Conservation (phyloP, 495 filamentous ascomycete genomes). For the Collariella sp. region DNA sequence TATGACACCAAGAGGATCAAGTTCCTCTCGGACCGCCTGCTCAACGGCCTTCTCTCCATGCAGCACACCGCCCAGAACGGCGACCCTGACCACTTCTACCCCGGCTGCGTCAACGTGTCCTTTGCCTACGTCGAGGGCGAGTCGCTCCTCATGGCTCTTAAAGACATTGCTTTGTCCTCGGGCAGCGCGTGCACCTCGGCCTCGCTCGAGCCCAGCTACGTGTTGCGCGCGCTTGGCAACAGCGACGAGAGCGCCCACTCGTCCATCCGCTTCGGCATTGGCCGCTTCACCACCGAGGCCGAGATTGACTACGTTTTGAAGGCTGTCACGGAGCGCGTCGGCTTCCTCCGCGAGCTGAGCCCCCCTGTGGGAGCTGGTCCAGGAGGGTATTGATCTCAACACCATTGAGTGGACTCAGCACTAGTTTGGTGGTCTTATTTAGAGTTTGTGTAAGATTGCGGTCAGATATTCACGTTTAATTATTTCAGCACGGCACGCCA, state of each 20-base stretch:
- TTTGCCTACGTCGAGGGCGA: slow-evolving; percentile 98
- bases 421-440: slow-evolving; percentile 27
- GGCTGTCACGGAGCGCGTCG: slow-evolving; percentile 81
- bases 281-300: slow-evolving; percentile 85
- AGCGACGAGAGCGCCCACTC: slow-evolving; percentile 97
- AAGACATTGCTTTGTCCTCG: slow-evolving; percentile 95
- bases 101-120: slow-evolving; percentile 95
- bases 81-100: slow-evolving; percentile 73
- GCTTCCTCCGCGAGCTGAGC: slow-evolving; percentile 88
- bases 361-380: slow-evolving; percentile 97
- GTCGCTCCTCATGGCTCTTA: slow-evolving; percentile 94
- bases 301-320: slow-evolving; percentile 98
- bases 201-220: slow-evolving; percentile 92
- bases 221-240: slow-evolving; percentile 84
- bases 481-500: background rate
- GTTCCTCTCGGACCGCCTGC: slow-evolving; percentile 70
- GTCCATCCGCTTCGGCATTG: slow-evolving; percentile 95
- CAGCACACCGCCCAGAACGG: slow-evolving; percentile 93
- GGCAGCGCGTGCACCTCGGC: slow-evolving; percentile 96
- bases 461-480: background rate
- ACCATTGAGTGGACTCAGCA: slow-evolving; percentile 98
- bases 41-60: slow-evolving; percentile 71
- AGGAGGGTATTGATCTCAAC: slow-evolving; percentile 90
- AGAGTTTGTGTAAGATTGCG: background rate
- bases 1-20: slow-evolving; percentile 84